Evolutionary conservation across 768 basidiomycete species (phyloP), one percentile per base, ranked within the genome.

Genomic region (Rhizopogon salebrosus): DNA sequence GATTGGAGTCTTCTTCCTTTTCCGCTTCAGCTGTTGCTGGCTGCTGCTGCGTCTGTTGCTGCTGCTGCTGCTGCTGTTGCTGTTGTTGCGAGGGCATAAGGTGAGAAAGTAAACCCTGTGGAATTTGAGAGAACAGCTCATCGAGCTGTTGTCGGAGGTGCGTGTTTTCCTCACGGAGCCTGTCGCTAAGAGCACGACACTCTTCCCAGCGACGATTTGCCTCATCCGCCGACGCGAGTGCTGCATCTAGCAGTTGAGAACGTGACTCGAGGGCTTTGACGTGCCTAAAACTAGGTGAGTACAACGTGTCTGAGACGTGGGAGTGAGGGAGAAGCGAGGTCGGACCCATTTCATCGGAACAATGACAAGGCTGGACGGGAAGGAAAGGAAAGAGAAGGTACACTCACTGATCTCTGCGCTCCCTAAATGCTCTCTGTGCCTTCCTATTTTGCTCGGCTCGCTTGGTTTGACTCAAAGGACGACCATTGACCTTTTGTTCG

Each of bases 371-470:
- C 43, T 20, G 10, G 37, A 35, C 42, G 55, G 49, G 10, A 55
- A 49, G 31, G 29, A 14, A 43, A 29, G 50, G 36, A 52, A 35
- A 51, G 48, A 42, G 31, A 27, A 52, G 4, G 52, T 37, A 54
- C 31, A 54, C 87, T 70, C 46, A 92, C 91, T 89, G 85, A 72
- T 97, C 93, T 62, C 93, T 75, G 27, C 93, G 82, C 66, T 94
- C 89, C 55, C 93, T 75, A 69, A 95, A 97, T 1, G 92, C 92
- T 38, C 92, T 79, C 71, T 97, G 93, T 0, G 93, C 93, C 68
- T 93, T 94, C 60, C 93, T 79, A 68, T 97, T 97, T 73, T 97
- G 93, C 62, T 95, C 93, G 39, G 93, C 93, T 9, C 93, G 82
- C 64, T 93, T 94, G 65, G 84, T 88, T 63, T 78, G 82, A 68